Evolutionary conservation across 75 land plant species (phyloP).

Genomic region (Cryptomeria japonica): DNA sequence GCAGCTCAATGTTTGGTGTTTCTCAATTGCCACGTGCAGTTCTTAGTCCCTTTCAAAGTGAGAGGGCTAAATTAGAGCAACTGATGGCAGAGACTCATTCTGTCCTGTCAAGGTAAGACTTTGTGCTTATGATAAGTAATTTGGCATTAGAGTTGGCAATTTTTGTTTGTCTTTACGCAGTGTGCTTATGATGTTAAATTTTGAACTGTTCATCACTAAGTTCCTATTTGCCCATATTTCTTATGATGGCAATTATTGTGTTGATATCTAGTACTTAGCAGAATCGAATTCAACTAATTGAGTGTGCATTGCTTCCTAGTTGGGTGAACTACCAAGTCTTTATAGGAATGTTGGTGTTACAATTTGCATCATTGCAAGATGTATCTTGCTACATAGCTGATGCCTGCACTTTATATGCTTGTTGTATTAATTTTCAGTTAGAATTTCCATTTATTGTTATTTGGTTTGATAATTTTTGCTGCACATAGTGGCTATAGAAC

Average conservation of each 20-base stretch:
- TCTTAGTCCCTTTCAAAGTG: conserved; percentile 18
- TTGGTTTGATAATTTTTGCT: background rate
- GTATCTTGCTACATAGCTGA: background rate
- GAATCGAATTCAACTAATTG: background rate
- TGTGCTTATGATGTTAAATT: background rate
- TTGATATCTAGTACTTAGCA: background rate
- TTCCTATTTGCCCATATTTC: background rate
- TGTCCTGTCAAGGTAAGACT: conserved; percentile 64
- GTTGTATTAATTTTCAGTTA: background rate
- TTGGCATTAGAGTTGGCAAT: background rate
- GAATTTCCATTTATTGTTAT: background rate
- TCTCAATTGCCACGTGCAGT: conserved; percentile 18
- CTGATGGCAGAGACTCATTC: conserved; percentile 68
- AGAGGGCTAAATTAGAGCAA: conserved; percentile 49
- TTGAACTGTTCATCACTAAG: background rate
- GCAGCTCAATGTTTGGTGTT: conserved; percentile 30
- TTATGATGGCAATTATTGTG: background rate
- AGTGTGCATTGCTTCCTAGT: background rate
- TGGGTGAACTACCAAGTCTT: background rate
- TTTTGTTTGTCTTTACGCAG: background rate
- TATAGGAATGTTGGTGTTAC: background rate
- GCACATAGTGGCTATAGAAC: background rate
- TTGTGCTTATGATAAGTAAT: background rate
- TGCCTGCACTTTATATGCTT: background rate
- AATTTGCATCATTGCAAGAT: background rate